Percentiles rank a stretch among this genome's conserved stretches.
Evolutionary conservation across 202 grass and related monocot species (phyloP).

Genomic region (Cymbopogon flexuosus): DNA sequence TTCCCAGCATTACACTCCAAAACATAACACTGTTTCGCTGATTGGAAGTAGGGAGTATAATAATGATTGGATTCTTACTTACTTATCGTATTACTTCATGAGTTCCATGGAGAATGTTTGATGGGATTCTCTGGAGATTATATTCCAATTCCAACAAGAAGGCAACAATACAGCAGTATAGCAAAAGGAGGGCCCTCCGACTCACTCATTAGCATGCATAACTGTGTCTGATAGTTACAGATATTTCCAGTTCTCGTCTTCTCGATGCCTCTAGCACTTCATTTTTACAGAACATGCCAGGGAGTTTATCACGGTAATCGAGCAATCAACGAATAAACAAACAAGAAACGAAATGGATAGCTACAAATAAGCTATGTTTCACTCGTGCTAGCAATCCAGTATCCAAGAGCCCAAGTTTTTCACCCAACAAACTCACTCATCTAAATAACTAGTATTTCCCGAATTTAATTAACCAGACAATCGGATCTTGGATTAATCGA

Average conservation of each 20-base stretch:
- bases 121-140: not conserved
- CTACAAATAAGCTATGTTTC: not conserved
- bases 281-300: not conserved
- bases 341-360: not conserved
- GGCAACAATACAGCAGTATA: not conserved
- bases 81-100: slow-evolving; percentile 1
- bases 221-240: slow-evolving; percentile 1
- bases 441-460: not conserved
- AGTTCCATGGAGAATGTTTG: not conserved
- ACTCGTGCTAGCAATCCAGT: not conserved
- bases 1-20: not conserved
- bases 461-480: not conserved
- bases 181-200: not conserved
- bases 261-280: not conserved
- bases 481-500: slow-evolving; percentile 30
- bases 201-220: not conserved
- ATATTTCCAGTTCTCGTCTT: not conserved
- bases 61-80: not conserved
- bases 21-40: not conserved
- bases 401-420: not conserved
- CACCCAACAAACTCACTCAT: not conserved
- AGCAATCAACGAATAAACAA: not conserved
- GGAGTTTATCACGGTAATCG: not conserved
- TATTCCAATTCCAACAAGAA: slow-evolving; percentile 25
- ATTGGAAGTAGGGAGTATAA: not conserved